These are phyloP conservation scores for Linum trigynum DNA, from an alignment of 345 rosid species.

Conservation along the genomic window DNA sequence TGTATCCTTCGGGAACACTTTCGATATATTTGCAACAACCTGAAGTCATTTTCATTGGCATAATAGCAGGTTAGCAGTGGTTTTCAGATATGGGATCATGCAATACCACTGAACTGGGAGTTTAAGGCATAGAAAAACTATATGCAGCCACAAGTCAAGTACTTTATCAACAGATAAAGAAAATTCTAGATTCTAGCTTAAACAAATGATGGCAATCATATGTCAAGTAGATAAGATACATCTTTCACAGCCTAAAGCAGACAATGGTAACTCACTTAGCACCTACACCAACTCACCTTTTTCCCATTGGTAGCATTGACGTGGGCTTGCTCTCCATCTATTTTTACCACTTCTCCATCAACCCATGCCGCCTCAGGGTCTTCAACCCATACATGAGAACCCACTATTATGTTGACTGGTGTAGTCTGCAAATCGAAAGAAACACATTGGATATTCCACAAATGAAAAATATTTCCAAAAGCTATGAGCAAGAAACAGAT, in stretches of 20 bases:
- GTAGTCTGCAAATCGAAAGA: conserved; percentile 45
- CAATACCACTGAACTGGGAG: neutral
- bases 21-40: conserved; percentile 76
- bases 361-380: conserved; percentile 76
- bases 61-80: conserved; percentile 3
- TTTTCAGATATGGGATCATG: conserved; percentile 8
- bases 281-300: conserved; percentile 45
- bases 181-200: conserved; percentile 2
- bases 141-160: conserved; percentile 4
- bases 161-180: neutral
- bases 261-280: conserved; percentile 8
- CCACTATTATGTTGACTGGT: conserved; percentile 77
- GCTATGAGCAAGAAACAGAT: neutral
- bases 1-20: conserved; percentile 83
- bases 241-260: conserved; percentile 9
- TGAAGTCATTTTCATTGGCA: conserved; percentile 24
- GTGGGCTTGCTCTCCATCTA: conserved; percentile 67
- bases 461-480: neutral
- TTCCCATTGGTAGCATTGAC: conserved; percentile 57
- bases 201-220: conserved; percentile 2
- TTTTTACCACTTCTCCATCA: conserved; percentile 81
- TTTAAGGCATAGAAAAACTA: neutral
- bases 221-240: neutral
- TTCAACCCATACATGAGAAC: conserved; percentile 98
- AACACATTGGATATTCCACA: neutral